Percentiles rank a stretch among this genome's conserved stretches.
These are phyloP conservation scores for Cochlearia excelsa DNA, from an alignment of 345 rosid species.

Conservation along the genomic window DNA sequence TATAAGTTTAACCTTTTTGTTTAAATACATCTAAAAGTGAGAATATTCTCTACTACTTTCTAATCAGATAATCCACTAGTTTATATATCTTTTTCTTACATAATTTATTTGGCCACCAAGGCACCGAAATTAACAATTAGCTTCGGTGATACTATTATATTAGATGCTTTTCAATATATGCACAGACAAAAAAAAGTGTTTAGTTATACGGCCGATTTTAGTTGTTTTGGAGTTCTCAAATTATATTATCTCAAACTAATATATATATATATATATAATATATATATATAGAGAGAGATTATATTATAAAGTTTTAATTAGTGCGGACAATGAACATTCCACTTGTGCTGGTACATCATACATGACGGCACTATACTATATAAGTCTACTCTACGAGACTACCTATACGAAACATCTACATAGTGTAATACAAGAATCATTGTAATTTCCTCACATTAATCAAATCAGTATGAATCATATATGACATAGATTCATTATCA, in stretches of 20 bases:
- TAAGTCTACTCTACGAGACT: background rate
- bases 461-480: background rate
- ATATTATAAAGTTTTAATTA: background rate
- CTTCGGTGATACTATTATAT: background rate
- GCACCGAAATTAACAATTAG: background rate
- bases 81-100: background rate
- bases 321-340: constrained; percentile 20
- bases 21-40: constrained; percentile 12
- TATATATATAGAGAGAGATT: background rate
- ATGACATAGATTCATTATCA: too few relatives aligned
- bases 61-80: constrained; percentile 23
- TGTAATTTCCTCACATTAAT: background rate
- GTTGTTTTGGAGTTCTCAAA: background rate
- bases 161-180: background rate
- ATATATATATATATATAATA: background rate
- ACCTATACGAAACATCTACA: constrained; percentile 13
- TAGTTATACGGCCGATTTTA: constrained; percentile 9
- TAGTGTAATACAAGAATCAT: background rate
- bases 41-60: constrained; percentile 34
- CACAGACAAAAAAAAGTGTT: background rate
- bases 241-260: background rate
- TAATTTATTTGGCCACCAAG: constrained; percentile 13
- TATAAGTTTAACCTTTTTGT: background rate
- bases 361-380: constrained; percentile 10
- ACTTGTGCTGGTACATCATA: constrained; percentile 13